These are phyloP conservation scores for Ceratocystis ficicola DNA, from an alignment of 2,329 filamentous ascomycete species.

Conservation along the genomic window DNA sequence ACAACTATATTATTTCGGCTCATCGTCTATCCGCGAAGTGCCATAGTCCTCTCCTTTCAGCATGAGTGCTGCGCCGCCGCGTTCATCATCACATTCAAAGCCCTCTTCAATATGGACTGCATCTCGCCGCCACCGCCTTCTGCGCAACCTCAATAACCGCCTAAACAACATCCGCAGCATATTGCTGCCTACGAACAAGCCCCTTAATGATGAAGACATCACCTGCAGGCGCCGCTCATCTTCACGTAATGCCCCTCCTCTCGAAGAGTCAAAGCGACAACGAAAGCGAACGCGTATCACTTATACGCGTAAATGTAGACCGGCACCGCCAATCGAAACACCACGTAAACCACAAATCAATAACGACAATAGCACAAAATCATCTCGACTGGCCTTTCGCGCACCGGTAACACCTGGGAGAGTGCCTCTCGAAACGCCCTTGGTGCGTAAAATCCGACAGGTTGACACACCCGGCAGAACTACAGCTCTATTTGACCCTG, in stretches of 20 bases:
- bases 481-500: not conserved
- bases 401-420: conserved; percentile 21
- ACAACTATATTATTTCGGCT: not conserved
- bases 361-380: not conserved
- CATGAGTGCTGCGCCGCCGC: conserved; percentile 9
- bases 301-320: conserved; percentile 6
- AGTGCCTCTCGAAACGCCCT: conserved; percentile 28
- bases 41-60: not conserved
- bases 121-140: conserved; percentile 19
- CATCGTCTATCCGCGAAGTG: not conserved
- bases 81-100: conserved; percentile 1
- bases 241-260: not conserved
- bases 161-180: conserved; percentile 14
- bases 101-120: conserved; percentile 16
- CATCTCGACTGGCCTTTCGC: conserved; percentile 11
- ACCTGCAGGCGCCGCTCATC: not conserved
- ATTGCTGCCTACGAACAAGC: not conserved
- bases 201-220: not conserved
- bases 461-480: conserved; percentile 15
- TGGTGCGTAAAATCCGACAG: conserved; percentile 27
- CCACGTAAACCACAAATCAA: not conserved
- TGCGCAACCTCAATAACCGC: conserved; percentile 17
- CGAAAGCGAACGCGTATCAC: conserved; percentile 14
- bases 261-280: not conserved
- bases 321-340: not conserved